Conservation (phyloP, 352 stramenopile genomes). For the Globisporangium carolinianum region DNA sequence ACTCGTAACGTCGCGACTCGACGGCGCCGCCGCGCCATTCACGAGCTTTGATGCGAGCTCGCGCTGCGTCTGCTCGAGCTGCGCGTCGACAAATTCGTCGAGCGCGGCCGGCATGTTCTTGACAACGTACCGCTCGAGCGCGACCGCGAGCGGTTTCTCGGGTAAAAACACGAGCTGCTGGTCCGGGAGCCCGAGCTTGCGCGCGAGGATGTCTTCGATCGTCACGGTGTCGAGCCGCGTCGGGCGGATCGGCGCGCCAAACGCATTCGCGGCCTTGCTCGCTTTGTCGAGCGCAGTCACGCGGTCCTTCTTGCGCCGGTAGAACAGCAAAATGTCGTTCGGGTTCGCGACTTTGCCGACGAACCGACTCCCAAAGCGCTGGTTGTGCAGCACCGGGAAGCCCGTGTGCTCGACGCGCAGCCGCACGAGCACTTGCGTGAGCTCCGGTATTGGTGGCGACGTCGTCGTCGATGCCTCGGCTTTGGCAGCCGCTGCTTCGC, state of each 20-base stretch:
- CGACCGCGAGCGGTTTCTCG: conserved; percentile 53
- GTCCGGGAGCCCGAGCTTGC: conserved; percentile 53
- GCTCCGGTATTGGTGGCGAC: conserved; percentile 9
- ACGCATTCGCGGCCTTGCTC: conserved; percentile 16
- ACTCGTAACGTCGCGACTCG: conserved; percentile 51
- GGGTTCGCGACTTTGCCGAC: conserved; percentile 84
- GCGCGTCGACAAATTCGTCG: conserved; percentile 63
- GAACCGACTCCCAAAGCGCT: conserved; percentile 83
- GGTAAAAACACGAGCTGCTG: conserved; percentile 73
- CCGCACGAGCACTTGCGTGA: conserved; percentile 70
- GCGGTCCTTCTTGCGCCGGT: conserved; percentile 57
- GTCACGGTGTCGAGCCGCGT: conserved; percentile 57
- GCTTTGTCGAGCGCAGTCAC: conserved; percentile 34
- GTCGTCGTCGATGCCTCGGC: conserved; percentile 11
- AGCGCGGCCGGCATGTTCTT: conserved; percentile 79
- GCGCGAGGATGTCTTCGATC: conserved; percentile 73
- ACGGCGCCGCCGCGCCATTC: conserved; percentile 24
- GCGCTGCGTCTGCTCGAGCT: conserved; percentile 66
- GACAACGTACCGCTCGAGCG: conserved; percentile 73
- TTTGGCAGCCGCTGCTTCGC: conserved; percentile 23
- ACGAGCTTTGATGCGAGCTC: conserved; percentile 38
- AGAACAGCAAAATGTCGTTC: conserved; percentile 84
- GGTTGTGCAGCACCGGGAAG: conserved; percentile 84
- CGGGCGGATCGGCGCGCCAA: conserved; percentile 48
- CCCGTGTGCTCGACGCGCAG: conserved; percentile 85